Evolutionary conservation across 306 rosid species (phyloP), one percentile per base, ranked within the genome.

Genomic region (Cyamopsis tetragonoloba): DNA sequence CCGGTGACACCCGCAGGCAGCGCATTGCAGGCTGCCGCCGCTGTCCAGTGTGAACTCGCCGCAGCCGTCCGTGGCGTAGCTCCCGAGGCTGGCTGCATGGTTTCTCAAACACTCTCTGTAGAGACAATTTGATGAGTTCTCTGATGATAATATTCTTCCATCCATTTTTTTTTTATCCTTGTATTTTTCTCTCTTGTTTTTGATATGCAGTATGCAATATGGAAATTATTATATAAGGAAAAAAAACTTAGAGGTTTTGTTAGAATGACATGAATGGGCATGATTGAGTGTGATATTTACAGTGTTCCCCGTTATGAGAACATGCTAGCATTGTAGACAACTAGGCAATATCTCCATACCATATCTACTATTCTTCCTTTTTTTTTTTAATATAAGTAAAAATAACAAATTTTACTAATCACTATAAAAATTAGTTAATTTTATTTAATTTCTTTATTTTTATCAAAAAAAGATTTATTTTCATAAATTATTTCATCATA

Each of bases 21-120:
- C 95, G 51, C 97, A 85, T 65, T 79, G 90, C 7, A 86, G 80
- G 10, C 62, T 66, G 27, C 69, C 85, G 2, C 83, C 2, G 47
- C 76, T 74, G 42, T 86, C 88, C 1, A 81, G 44, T 0, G 91
- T 91, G 81, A 88, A 91, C 77, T 91, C 96, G 2, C 97, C 91
- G 62, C 97, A 91, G 49, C 97, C 97, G 30, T 91, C 96, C 15
- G 96, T 91, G 68, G 97, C 96, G 37, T 91, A 88, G 81, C 97
- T 91, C 17, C 97, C 97, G 0, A 91, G 88, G 39, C 79, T 91
- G 54, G 97, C 97, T 80, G 97, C 97, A 85, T 91, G 96, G 86
- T 91, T 91, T 14, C 93, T 74, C 37, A 88, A 42, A 11, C 97
- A 91, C 75, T 91, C 96, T 78, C 89, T 77, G 76, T 88, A 88